These are phyloP conservation scores for Leptoxyphium fumago DNA, from an alignment of 2,329 filamentous ascomycete genomes.

Conservation along the genomic window DNA sequence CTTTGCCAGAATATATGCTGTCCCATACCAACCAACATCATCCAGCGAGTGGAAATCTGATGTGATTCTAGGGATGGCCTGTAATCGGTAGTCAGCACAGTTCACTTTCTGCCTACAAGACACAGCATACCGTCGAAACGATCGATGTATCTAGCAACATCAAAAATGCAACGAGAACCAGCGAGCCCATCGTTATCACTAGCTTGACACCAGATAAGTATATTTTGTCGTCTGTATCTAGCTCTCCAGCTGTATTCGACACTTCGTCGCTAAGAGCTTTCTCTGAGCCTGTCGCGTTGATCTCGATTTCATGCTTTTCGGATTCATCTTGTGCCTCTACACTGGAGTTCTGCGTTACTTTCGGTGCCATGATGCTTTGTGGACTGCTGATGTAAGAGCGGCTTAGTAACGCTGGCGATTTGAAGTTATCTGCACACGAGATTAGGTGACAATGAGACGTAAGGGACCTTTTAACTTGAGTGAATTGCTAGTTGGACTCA, in stretches of 20 bases:
- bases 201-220: background rate
- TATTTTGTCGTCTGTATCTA: background rate
- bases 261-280: background rate
- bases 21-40: constrained; percentile 36
- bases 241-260: background rate
- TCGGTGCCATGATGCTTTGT: background rate
- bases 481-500: no score
- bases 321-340: background rate
- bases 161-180: background rate
- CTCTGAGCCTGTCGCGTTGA: background rate
- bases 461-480: no score
- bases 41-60: constrained; percentile 31
- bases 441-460: no score
- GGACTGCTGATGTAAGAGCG: no score
- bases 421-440: no score
- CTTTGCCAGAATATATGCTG: constrained; percentile 21
- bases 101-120: background rate
- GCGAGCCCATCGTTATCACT: background rate
- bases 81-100: background rate
- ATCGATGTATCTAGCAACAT: background rate
- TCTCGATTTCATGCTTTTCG: background rate
- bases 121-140: background rate
- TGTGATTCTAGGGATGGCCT: constrained; percentile 33
- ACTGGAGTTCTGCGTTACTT: background rate
- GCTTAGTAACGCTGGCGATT: no score